Evolutionary conservation across 768 basidiomycete species (phyloP), one percentile per base, ranked within the genome.

Genomic region (Boletus sp.): DNA sequence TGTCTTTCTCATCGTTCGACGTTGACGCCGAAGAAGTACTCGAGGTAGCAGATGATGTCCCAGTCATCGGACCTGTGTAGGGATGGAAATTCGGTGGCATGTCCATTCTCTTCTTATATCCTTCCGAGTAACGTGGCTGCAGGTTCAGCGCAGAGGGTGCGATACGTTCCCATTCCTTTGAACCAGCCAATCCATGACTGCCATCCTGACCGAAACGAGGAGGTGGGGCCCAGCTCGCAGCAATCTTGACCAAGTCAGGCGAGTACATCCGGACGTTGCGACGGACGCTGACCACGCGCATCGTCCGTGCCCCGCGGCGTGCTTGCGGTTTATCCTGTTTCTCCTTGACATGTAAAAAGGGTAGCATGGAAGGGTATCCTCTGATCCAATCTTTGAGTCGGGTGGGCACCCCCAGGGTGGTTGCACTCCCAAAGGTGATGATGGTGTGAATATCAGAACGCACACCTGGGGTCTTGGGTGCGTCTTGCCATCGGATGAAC

Each of bases 321-420:
- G 91, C 82, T 57, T 86, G 83, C 0, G 84, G 83, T 15, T 78
- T 81, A 4, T 76, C 74, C 30, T 79, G 73, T 47, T 74, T 74
- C 61, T 80, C 78, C 52, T 73, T 73, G 49, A 81, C 70, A 33
- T 78, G 81, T 35, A 90, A 78, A 47, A 78, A 75, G 1, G 90
- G 83, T 5, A 96, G 76, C 81, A 87, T 92, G 9, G 84, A 71
- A 0, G 94, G 93, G 67, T 98, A 97, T 3, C 90, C 90, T 57
- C 89, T 83, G 59, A 96, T 89, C 92, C 93, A 95, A 62, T 91
- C 87, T 65, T 90, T 89, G 59, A 97, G 84, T n/a, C 91, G 84
- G 14, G 84, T 83, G 3, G 95, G 96, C 9, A 94, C 83, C 3
- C 86, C 85, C 5, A 87, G 79, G 8, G 84, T 76, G 4, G 83